Conservation (phyloP, 2,329 filamentous ascomycete genomes). For the Hawksworthiomyces lignivorus region DNA sequence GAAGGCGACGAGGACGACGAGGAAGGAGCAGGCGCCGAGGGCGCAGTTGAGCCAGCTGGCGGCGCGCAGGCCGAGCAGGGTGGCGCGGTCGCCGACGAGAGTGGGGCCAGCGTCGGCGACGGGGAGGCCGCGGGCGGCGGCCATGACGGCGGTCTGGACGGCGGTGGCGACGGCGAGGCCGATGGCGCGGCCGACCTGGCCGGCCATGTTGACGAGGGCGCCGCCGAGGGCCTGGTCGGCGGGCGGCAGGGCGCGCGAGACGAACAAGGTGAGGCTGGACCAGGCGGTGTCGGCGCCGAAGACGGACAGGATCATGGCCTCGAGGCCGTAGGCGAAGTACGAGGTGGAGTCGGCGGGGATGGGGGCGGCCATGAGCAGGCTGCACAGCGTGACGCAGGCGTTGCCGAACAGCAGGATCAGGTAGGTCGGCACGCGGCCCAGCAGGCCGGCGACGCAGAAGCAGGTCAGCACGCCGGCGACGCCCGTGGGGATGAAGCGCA, state of each 20-base stretch:
- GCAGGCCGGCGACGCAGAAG: conserved; percentile 46
- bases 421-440: conserved; percentile 50
- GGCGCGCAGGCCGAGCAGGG: conserved; percentile 40
- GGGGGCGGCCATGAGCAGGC: conserved; percentile 57
- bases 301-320: conserved; percentile 58
- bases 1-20: conserved; percentile 40
- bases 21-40: conserved; percentile 34
- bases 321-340: conserved; percentile 61
- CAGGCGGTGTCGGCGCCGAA: conserved; percentile 60
- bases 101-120: conserved; percentile 38
- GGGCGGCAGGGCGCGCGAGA: conserved; percentile 51
- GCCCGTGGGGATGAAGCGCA: conserved; percentile 62
- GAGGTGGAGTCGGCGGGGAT: conserved; percentile 40
- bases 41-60: conserved; percentile 47
- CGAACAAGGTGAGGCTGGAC: conserved; percentile 59
- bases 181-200: conserved; percentile 58
- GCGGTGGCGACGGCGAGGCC: conserved; percentile 58
- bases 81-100: conserved; percentile 34
- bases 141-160: conserved; percentile 55
- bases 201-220: conserved; percentile 59
- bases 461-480: conserved; percentile 51
- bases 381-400: conserved; percentile 38
- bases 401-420: conserved; percentile 52
- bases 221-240: conserved; percentile 62
- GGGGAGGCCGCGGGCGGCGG: conserved; percentile 33